A percentile compares a stretch with the other conserved stretches of the same genome.
Conservation (phyloP, 1,139 yeast species). For the Blastobotrys raffinosifermentans region DNA sequence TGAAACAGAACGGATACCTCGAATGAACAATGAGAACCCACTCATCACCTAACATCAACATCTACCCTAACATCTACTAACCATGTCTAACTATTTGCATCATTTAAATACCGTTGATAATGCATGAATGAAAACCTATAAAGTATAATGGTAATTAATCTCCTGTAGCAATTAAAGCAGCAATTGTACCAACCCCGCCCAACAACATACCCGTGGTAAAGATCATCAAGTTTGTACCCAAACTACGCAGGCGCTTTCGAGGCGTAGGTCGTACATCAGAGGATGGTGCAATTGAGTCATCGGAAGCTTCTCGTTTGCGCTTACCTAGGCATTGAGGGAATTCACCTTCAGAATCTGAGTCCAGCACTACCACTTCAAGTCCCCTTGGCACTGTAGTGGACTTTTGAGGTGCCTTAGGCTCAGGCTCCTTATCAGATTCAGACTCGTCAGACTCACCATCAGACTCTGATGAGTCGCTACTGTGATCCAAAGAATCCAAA, state of each 20-base stretch:
- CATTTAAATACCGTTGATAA: slow-evolving; percentile 3
- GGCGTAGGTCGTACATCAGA: not conserved
- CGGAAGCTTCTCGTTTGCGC: slow-evolving; percentile 1
- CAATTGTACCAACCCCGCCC: slow-evolving; percentile 23
- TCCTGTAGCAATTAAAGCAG: slow-evolving; percentile 20
- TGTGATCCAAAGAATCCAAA: no score
- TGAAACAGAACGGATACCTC: not conserved
- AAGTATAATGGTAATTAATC: slow-evolving; percentile 4
- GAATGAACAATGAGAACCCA: not conserved
- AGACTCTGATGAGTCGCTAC: no score
- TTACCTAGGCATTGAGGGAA: no score
- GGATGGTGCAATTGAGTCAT: not conserved
- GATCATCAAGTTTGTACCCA: slow-evolving; percentile 6
- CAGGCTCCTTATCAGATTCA: no score
- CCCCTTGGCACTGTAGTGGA: no score
- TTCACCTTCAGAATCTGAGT: no score
- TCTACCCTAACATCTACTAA: no score
- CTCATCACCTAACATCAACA: slow-evolving; percentile 2
- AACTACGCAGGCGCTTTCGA: no score
- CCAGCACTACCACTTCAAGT: not conserved
- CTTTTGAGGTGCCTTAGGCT: no score
- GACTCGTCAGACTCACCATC: no score
- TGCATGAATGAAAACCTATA: slow-evolving; percentile 9
- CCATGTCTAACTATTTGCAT: no score
- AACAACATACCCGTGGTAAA: slow-evolving; percentile 19